These are phyloP conservation scores for Heterobasidion irregulare DNA, from an alignment of 1,284 basidiomycete species.

Conservation along the genomic window DNA sequence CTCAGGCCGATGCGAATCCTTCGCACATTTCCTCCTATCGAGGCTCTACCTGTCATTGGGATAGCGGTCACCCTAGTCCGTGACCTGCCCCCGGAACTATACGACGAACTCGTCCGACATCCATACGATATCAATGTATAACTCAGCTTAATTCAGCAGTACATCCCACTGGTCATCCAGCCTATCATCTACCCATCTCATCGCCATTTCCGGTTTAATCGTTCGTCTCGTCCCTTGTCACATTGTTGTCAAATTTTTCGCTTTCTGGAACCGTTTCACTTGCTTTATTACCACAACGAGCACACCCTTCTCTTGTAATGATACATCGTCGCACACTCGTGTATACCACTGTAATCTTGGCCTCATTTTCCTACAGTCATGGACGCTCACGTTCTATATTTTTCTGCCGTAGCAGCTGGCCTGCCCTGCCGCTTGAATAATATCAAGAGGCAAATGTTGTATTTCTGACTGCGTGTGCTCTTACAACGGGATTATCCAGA, in stretches of 20 bases:
- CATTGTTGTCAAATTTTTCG: background rate
- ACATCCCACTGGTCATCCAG: background rate
- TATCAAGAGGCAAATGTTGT: too few relatives aligned
- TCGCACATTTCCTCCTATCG: slow-evolving; percentile 88
- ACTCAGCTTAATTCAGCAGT: background rate
- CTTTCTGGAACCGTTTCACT: background rate
- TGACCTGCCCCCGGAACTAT: slow-evolving; percentile 83
- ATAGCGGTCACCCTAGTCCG: slow-evolving; percentile 91
- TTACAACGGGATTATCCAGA: too few relatives aligned
- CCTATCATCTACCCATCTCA: background rate
- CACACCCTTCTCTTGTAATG: background rate
- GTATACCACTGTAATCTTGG: background rate
- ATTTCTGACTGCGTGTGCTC: too few relatives aligned
- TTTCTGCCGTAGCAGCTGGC: too few relatives aligned
- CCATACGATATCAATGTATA: slow-evolving; percentile 57
- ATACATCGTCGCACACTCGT: background rate
- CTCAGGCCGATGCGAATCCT: slow-evolving; percentile 89
- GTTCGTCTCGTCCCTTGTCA: background rate
- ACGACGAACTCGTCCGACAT: slow-evolving; percentile 84
- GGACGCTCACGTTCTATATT: background rate
- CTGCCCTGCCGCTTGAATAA: too few relatives aligned
- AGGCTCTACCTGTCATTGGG: slow-evolving; percentile 82
- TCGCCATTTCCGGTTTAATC: background rate
- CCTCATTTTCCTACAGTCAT: background rate
- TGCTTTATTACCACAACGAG: background rate